Base-by-base conservation (phyloP, 1,284 basidiomycete genomes). In the Irpex sp. region DNA sequence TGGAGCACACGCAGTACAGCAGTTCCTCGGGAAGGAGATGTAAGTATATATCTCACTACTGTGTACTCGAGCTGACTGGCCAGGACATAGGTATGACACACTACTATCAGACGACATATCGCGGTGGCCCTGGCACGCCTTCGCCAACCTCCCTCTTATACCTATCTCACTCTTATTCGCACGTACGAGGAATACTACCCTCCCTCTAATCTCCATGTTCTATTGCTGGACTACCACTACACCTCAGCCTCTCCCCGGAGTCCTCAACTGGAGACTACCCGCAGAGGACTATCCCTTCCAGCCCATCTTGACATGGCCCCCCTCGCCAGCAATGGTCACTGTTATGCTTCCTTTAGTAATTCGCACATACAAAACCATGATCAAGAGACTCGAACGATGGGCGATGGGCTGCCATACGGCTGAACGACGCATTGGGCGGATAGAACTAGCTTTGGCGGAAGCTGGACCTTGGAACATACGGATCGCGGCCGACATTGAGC, bases 101-200 rank as follows among this genome's bases (percentile, higher is more conserved):
- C 75, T 92, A 19, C 74, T 92, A 11, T 83, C 85, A 0, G 82
- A 88, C 61, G 85, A 91, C 69, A 83, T 83, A 2, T 75, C 77
- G 51, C 84, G 86, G 54, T 90, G 91, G 88, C 85, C 88, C 0
- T 85, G 85, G 82, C 82, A 85, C 53, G 86, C 88, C 36, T 89
- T 82, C 74, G 71, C 92, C 70, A 87, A 92, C 70, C 84, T 93
- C 13, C 90, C 85, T 4, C 69, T 86, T 43, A 81, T 88, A 59
- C 85, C 87, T 0, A 68, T 87, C 58, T 78, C 78, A 31, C 81
- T 88, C 66, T 72, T 88, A 59, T 71, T 81, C n/a, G 80, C 89
- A 49, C 81, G 86, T 57, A 77, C 86, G 4, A 79, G 31, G 31
- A 84, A 13, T 69, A 82, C 31, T 75, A 82, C 74, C 67, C 79